Conservation (phyloP, 306 rosid genomes). For the Vigna radiata region DNA sequence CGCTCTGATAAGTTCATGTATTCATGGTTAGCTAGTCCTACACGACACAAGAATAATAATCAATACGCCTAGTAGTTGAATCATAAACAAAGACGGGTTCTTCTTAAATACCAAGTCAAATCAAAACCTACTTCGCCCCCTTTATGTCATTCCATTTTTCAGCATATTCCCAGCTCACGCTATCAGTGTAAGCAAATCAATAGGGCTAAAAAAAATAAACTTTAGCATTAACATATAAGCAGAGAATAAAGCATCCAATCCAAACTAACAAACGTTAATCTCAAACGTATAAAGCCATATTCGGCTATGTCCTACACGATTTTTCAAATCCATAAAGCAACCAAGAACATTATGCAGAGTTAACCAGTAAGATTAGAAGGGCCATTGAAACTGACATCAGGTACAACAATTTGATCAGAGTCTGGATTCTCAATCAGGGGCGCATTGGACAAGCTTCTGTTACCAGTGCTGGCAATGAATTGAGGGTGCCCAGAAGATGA, state of each 20-base stretch:
- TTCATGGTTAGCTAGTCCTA: neutral
- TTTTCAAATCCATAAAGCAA: neutral
- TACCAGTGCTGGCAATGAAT: conserved; percentile 70
- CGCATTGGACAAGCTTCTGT: conserved; percentile 61
- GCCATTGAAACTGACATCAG: conserved; percentile 71
- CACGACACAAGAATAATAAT: neutral
- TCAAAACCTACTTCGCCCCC: neutral
- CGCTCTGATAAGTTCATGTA: neutral
- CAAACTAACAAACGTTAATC: neutral
- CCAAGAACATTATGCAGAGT: neutral
- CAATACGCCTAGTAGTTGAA: neutral
- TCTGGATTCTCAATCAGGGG: conserved; percentile 75
- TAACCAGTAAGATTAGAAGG: neutral
- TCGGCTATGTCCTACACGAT: neutral
- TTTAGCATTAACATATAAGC: conserved; percentile 1
- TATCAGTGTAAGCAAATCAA: neutral
- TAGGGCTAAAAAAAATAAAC: neutral
- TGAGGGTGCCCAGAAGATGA: conserved; percentile 67
- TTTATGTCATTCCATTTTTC: neutral
- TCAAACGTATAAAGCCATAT: conserved; percentile 24
- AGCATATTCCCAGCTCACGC: neutral
- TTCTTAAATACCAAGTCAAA: neutral
- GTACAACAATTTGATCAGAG: conserved; percentile 66
- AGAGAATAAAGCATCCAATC: conserved; percentile 9
- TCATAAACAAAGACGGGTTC: neutral